Base-by-base conservation (phyloP, 1,139 yeast species). In the Kodamaea derodonti region DNA sequence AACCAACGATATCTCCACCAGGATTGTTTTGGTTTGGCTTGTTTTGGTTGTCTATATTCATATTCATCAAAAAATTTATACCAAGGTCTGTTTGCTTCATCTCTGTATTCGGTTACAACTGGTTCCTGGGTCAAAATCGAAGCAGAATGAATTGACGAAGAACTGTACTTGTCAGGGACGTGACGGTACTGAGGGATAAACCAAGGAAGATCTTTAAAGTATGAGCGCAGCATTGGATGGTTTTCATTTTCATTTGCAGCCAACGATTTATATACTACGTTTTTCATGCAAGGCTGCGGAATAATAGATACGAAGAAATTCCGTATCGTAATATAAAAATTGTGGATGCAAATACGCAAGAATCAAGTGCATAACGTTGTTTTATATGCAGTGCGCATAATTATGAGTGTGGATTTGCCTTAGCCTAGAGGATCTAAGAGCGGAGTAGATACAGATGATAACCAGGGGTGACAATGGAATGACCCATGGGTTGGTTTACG, bases 51-150 rank as follows among this genome's bases (percentile, higher is more conserved):
- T 15, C 64, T 38, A 42, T 59, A 58, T 38, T 59, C 63, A 36
- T 47, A 58, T 42, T 58, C 62, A 39, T 58, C 63, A 27, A 58
- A 58, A 34, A 57, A 59, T 25, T 57, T 52, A 50, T 50, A 54
- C 58, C 62, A 58, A 4, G 54, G 50, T 32, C 64, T 41, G 32
- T 48, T 42, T 9, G 60, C 60, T 38, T 59, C 64, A 39, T 60
- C 64, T 30, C 63, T 40, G 35, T 55, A 57, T 37, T 58, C 62
- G 15, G 20, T 30, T 25, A 38, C 41, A n/a, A 20, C 24, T 8
- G 25, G 18, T 32, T 20, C 38, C 20, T 24, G 18, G 10, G 17
- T n/a, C 10, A 23, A 20, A 11, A 17, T 24, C n/a, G 25, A 31
- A 12, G 20, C 20, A 11, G 20, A 25, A 7, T 13, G 12, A 16